Evolutionary conservation across 192 early-diverging fungal genomes (phyloP).

Genomic region (Thamnidium elegans): DNA sequence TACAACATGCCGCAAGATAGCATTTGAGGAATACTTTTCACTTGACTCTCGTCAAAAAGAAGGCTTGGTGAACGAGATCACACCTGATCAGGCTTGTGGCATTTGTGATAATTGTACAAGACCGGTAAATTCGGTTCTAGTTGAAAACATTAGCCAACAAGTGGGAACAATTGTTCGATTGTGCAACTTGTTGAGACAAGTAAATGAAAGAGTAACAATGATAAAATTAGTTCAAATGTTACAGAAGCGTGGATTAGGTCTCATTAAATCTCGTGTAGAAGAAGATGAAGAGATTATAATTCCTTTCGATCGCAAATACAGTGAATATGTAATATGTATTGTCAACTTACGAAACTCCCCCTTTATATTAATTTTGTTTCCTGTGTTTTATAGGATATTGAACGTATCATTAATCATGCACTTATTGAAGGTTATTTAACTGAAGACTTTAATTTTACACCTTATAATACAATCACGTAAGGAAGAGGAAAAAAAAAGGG

Average conservation of each 20-base stretch:
- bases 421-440: constrained; percentile 48
- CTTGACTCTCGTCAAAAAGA: constrained; percentile 21
- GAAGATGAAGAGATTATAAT: background rate
- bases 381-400: constrained; percentile 42
- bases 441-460: constrained; percentile 62
- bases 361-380: constrained; percentile 14
- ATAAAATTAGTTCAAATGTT: constrained; percentile 46
- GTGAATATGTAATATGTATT: background rate
- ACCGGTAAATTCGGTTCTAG: constrained; percentile 35
- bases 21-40: constrained; percentile 58
- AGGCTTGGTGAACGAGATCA: constrained; percentile 26
- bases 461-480: constrained; percentile 13
- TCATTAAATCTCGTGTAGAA: constrained; percentile 7
- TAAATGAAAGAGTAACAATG: constrained; percentile 48
- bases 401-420: constrained; percentile 55
- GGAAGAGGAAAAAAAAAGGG: too few relatives aligned
- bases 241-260: constrained; percentile 39
- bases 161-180: constrained; percentile 35
- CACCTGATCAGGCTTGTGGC: constrained; percentile 30
- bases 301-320: constrained; percentile 10
- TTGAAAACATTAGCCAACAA: constrained; percentile 48
- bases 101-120: constrained; percentile 49
- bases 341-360: too few relatives aligned
- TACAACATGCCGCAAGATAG: constrained; percentile 56
- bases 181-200: constrained; percentile 20